Base-by-base conservation (phyloP, 2,329 filamentous ascomycete species). In the Cercospora zeae-maydis region DNA sequence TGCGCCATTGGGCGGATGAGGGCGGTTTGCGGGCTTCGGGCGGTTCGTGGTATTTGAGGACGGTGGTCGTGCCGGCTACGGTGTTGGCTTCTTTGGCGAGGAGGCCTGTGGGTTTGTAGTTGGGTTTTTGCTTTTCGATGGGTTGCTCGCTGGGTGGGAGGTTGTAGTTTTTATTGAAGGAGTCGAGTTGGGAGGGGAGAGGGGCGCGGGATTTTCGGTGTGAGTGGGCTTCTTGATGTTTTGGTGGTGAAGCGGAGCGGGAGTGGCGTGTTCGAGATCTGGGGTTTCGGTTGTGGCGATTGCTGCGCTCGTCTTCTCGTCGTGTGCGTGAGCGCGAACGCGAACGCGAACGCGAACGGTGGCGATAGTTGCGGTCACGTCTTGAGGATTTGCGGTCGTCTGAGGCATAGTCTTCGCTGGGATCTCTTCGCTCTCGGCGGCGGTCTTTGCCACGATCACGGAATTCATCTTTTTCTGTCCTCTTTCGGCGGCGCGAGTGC, bases 41-140 rank as follows among this genome's bases (percentile, higher is more conserved):
- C 1, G 95, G 95, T 77, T 99, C 95, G 78, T 97, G 91, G 77
- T 99, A 99, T 80, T 98, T 98, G 52, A 99, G 84, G 2, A 91
- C 86, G 59, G 96, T 87, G 21, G 84, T 84, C 3, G 87, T 89
- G 62, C 91, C 91, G 9, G 85, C 85, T 66, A 96, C 87, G 7
- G 86, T 86, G 75, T 99, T 98, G 57, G 92, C 92, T 67, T 92
- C 92, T 49, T 92, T 91, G 2, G 95, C 95, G 16, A 99, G 82
- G 7, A 89, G 81, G 30, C 95, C 95, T 0, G 92, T 92, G 34
- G 83, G 86, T 19, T 84, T 86, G 76, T 89, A 96, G 77, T 97
- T 99, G 42, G 93, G 90, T 76, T 92, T 93, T 75, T 98, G 88
- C 73, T 95, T 93, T 63, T 89, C 87, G 3, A 66, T 67, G 21